Conservation (phyloP, 345 rosid genomes). For the Noccaea bulbosa region DNA sequence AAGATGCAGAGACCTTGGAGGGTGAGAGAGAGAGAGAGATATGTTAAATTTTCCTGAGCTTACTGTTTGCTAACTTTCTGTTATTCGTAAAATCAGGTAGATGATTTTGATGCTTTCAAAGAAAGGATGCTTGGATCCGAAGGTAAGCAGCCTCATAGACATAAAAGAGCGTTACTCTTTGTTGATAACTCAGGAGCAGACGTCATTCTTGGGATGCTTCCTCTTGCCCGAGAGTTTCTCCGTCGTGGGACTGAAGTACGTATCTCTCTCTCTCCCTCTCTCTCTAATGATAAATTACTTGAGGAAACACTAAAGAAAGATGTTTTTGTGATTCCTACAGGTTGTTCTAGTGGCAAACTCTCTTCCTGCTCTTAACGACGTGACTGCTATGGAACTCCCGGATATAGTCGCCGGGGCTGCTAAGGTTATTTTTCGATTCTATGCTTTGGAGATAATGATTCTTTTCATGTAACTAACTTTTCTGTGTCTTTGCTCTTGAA, state of each 20-base stretch:
- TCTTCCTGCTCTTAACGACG: constrained; percentile 94
- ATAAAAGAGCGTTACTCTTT: constrained; percentile 93
- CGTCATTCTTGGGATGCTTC: constrained; percentile 94
- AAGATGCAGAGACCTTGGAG: constrained; percentile 99
- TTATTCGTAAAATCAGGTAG: constrained; percentile 62
- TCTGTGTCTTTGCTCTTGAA: constrained; percentile 40
- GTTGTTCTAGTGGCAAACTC: constrained; percentile 98
- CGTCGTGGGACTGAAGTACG: constrained; percentile 94
- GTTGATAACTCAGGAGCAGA: constrained; percentile 99
- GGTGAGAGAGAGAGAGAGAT: constrained; percentile 63
- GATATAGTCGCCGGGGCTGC: constrained; percentile 98
- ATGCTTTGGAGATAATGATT: not conserved
- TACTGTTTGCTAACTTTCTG: not conserved
- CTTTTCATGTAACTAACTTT: constrained; percentile 15
- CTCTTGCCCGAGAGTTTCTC: constrained; percentile 92
- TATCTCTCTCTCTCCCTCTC: constrained; percentile 8
- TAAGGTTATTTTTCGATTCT: constrained; percentile 55
- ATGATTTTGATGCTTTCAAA: constrained; percentile 90
- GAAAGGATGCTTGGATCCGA: constrained; percentile 82
- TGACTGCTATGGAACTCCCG: constrained; percentile 98
- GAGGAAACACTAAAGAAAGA: constrained; percentile 14
- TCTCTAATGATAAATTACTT: constrained; percentile 14
- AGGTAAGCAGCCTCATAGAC: constrained; percentile 65
- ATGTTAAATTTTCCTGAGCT: not conserved
- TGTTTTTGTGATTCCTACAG: constrained; percentile 50